Evolutionary conservation across 75 land plant species (phyloP), one percentile per base, ranked within the genome.

Genomic region (Pinus taeda): DNA sequence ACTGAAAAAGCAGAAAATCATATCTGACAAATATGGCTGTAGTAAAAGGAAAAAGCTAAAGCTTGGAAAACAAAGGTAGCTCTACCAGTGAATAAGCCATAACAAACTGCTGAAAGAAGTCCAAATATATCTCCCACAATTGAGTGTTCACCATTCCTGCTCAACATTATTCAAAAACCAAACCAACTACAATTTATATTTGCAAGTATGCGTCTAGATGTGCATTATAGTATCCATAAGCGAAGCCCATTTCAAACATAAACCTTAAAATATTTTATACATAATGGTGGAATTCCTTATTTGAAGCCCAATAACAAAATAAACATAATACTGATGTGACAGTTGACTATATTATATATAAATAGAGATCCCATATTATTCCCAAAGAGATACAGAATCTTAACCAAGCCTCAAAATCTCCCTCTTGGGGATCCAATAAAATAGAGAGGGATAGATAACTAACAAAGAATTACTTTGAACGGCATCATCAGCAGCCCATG

Each of bases 41-140:
- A 69, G 22, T 29, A 14, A 26, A 61, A 36, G 39, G 45, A n/a
- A 33, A 75, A n/a, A n/a, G n/a, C n/a, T n/a, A n/a, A n/a, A 39
- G 17, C 13, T 3, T 71, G 74, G 49, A 64, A 21, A 26, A 61
- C 15, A 64, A 39, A 75, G 42, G 30, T n/a, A 21, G 30, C 29
- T 37, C 45, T 66, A 83, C 88, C 86, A 57, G 86, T 83, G 61
- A 86, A 86, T 30, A 86, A 63, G 26, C 88, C 86, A 73, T 86
- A 83, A 29, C 82, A 63, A 24, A 86, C 88, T 45, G 88, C 88
- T 22, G 88, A 83, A 24, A 79, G 79, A 66, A 86, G 78, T 59
- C 86, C 88, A 58, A 83, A 75, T 12, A 80, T 59, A 74, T 86
- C 88, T 57, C 88, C 88, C 26, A 70, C 53, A 17, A 81, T 11